Evolutionary conservation across 345 rosid species (phyloP).

Genomic region (Sisymbrium irio): DNA sequence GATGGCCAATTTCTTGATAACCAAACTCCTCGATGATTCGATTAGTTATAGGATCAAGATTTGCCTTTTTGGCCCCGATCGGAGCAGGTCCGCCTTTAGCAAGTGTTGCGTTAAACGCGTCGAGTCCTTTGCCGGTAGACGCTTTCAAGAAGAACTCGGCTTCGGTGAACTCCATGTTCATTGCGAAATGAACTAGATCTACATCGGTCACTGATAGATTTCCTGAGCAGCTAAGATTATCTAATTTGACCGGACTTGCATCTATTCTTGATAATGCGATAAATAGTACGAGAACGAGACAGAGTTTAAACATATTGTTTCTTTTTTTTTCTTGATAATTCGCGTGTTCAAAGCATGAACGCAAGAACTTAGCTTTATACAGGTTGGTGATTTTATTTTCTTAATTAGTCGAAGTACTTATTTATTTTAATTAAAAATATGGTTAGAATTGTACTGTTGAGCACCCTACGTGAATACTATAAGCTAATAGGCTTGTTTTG

Average conservation of each 20-base stretch:
- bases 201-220: conserved; percentile 38
- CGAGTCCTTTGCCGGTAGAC: conserved; percentile 57
- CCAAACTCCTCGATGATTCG: conserved; percentile 58
- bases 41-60: conserved; percentile 44
- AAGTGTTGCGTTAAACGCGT: conserved; percentile 35
- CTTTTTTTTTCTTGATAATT: not conserved
- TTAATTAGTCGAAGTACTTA: not conserved
- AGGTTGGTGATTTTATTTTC: not conserved
- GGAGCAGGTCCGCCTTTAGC: conserved; percentile 67
- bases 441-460: not conserved
- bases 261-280: conserved; percentile 1
- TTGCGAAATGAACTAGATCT: conserved; percentile 48
- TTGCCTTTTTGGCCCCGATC: conserved; percentile 46
- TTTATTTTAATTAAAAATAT: not conserved
- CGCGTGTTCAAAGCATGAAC: conserved; percentile 8
- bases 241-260: not conserved
- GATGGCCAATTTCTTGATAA: conserved; percentile 70
- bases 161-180: conserved; percentile 64
- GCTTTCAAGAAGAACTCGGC: conserved; percentile 58
- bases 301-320: conserved; percentile 15
- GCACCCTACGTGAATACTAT: conserved; percentile 2
- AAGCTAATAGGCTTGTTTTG: conserved; percentile 9
- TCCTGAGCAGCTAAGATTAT: conserved; percentile 6
- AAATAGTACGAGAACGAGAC: conserved; percentile 9
- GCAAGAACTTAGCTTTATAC: conserved; percentile 26